Percentiles rank a stretch among this genome's conserved stretches.
Evolutionary conservation across 2,329 filamentous ascomycete genomes (phyloP).

Genomic region (Pezicula carpinea): DNA sequence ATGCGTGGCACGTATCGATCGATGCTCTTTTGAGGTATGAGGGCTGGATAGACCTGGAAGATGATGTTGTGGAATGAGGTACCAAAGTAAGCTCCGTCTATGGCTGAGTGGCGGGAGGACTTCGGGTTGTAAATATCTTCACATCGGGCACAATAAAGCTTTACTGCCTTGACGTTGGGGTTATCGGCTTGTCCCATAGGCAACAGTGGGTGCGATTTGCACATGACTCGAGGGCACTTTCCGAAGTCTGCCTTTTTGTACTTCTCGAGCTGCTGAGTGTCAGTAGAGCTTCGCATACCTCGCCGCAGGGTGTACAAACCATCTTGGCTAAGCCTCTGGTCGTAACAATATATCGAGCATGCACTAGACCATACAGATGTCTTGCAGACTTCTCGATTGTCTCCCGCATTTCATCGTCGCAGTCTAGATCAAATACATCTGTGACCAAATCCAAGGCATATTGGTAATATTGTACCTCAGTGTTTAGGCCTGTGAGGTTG

Average conservation of each 20-base stretch:
- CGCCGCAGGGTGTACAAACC: slow-evolving; percentile 50
- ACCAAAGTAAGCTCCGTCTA: slow-evolving; percentile 97
- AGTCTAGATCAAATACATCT: slow-evolving; percentile 97
- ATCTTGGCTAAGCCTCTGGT: slow-evolving; percentile 93
- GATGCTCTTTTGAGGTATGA: slow-evolving; percentile 80
- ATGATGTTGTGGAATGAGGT: slow-evolving; percentile 98
- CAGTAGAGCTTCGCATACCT: slow-evolving; percentile 8
- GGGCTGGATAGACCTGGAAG: slow-evolving; percentile 92
- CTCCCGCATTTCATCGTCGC: slow-evolving; percentile 97
- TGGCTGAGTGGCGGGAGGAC: slow-evolving; percentile 88
- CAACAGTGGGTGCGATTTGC: slow-evolving; percentile 85
- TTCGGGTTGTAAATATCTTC: slow-evolving; percentile 99
- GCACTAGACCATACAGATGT: slow-evolving; percentile 92
- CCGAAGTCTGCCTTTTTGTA: slow-evolving; percentile 98
- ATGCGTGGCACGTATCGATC: slow-evolving; percentile 85
- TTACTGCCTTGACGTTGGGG: slow-evolving; percentile 82
- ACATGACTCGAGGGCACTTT: slow-evolving; percentile 95
- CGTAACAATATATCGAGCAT: slow-evolving; percentile 94
- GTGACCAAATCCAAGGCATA: slow-evolving; percentile 97
- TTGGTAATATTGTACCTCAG: slow-evolving; percentile 97
- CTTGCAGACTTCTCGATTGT: slow-evolving; percentile 96
- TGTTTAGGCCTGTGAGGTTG: slow-evolving; percentile 95
- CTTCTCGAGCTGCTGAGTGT: slow-evolving; percentile 76
- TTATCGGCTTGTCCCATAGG: slow-evolving; percentile 93
- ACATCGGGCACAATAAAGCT: slow-evolving; percentile 94